Evolutionary conservation across 1,139 yeast species (phyloP).

Genomic region (Debaryomycetaceae sp.): DNA sequence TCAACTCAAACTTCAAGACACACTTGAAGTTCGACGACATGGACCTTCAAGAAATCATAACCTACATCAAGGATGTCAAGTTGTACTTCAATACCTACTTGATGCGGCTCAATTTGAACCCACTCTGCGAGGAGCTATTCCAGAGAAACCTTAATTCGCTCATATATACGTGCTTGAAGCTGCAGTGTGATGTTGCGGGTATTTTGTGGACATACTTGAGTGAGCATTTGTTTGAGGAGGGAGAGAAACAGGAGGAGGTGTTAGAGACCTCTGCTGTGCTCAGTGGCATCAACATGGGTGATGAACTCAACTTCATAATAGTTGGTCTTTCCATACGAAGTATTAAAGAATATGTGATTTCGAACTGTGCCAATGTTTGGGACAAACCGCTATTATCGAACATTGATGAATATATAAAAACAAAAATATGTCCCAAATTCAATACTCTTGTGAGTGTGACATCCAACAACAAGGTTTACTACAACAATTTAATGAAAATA

Average conservation of each 20-base stretch:
- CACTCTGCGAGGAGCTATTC: slow-evolving; percentile 19
- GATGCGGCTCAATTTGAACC: slow-evolving; percentile 18
- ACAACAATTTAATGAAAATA: slow-evolving; percentile 34
- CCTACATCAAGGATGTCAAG: slow-evolving; percentile 11
- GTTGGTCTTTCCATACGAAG: slow-evolving; percentile 40
- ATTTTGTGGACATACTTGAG: slow-evolving; percentile 1
- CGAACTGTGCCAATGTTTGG: slow-evolving; percentile 40
- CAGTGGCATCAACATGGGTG: slow-evolving; percentile 26
- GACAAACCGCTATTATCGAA: slow-evolving; percentile 33
- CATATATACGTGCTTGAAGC: slow-evolving; percentile 16
- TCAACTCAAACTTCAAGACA: slow-evolving; percentile 11
- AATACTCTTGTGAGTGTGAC: slow-evolving; percentile 21
- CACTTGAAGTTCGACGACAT: neutral
- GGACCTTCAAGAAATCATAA: slow-evolving; percentile 11
- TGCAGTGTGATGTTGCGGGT: slow-evolving; percentile 4
- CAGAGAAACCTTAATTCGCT: slow-evolving; percentile 25
- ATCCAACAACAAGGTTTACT: slow-evolving; percentile 15
- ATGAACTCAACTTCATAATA: slow-evolving; percentile 35
- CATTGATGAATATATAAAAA: slow-evolving; percentile 36
- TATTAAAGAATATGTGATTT: slow-evolving; percentile 35
- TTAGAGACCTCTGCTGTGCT: slow-evolving; percentile 7
- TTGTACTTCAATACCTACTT: slow-evolving; percentile 12
- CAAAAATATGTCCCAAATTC: slow-evolving; percentile 39
- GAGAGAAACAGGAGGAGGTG: neutral
- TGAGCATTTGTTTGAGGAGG: slow-evolving; percentile 1